Evolutionary conservation across 78 protist species (phyloP), one percentile per base, ranked within the genome.

Genomic region (Thecamonas trahens): DNA sequence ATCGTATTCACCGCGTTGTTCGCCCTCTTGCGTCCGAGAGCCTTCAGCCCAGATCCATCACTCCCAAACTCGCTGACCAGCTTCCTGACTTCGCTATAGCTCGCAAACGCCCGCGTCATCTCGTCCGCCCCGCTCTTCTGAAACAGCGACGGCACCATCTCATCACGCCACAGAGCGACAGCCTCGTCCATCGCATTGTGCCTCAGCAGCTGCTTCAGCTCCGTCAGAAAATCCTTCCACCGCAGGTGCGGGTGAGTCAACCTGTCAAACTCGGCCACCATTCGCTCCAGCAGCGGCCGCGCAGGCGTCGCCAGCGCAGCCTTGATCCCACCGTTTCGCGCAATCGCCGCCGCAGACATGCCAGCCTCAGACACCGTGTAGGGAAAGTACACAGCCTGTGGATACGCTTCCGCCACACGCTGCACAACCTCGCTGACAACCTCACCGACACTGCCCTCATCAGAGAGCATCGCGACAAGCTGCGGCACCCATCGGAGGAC

Each of bases 311-410:
- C 38, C 42, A 59, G 3, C 26, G 15, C 64, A 3, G 7, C 32
- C n/a, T 2, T 3, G 28, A 6, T 37, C 29, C 24, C 3, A 0
- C 29, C 20, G 62, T 29, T 55, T 14, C n/a, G 3, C 15, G 35
- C 67, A 18, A 9, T 18, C 4, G 26, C 47, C 24, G 17, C 18
- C 18, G 18, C 2, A 9, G 38, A 73, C 38, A 55, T 58, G 70
- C 50, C 79, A 85, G 32, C 63, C 32, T 31, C 78, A n/a, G n/a
- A 55, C 44, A 82, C 60, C 45, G 38, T 52, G 68, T 63, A 70
- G 9, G 92, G 85, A 61, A 69, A 82, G 42, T 53, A 68, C 0
- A 87, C 53, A 4, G 89, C 86, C 50, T 87, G 86, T 28, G 92
- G 92, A 55, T 87, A 87, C 26, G 32, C 31, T 28, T 3, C 8